Evolutionary conservation across 352 stramenopile species (phyloP), one percentile per base, ranked within the genome.

Genomic region (Saprolegnia parasitica): DNA sequence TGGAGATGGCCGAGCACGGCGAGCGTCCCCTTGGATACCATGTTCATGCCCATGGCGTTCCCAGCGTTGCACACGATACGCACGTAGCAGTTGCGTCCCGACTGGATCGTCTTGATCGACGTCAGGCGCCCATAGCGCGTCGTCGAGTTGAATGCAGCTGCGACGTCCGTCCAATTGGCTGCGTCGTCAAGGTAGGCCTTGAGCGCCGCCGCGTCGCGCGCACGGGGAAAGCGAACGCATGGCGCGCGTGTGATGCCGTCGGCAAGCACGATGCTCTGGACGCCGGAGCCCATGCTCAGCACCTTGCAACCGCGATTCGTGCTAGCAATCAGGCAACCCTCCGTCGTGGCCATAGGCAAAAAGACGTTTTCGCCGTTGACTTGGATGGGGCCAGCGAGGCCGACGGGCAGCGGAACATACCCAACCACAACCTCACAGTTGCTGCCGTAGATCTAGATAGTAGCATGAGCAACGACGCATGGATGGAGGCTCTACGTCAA

Each of bases 41-140:
- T 98, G 71, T 98, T 98, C 91, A 98, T 98, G 47, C 91, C 91
- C 91, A 98, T 98, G 24, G 91, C 91, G 79, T 98, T 90, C 56
- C 91, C 91, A 0, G 88, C 81, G 71, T 92, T 92, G 72, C 89
- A 96, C 35, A 83, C 78, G 29, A 97, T 81, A 61, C 91, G 75
- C 57, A 98, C 73, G 74, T 96, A 96, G 26, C 96, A 81, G 76
- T 96, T 95, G 37, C 84, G 80, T 32, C 90, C 91, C 1, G 88
- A 87, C 35, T 96, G 77, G 6, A 88, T 93, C 16, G 84, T 78
- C 37, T 77, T 77, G 54, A 93, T 79, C 8, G 67, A 68, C 40
- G 83, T 65, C 26, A 98, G 73, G 72, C 93, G 90, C 18, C 91
- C 91, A 78, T 95, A 97, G 40, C 72, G 86, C 13, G 90, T 97